A percentile compares a stretch with the other conserved stretches of the same genome.
phyloP scores from a whole-genome alignment of 306 rosid genomes.

The Vigna mungo region DNA sequence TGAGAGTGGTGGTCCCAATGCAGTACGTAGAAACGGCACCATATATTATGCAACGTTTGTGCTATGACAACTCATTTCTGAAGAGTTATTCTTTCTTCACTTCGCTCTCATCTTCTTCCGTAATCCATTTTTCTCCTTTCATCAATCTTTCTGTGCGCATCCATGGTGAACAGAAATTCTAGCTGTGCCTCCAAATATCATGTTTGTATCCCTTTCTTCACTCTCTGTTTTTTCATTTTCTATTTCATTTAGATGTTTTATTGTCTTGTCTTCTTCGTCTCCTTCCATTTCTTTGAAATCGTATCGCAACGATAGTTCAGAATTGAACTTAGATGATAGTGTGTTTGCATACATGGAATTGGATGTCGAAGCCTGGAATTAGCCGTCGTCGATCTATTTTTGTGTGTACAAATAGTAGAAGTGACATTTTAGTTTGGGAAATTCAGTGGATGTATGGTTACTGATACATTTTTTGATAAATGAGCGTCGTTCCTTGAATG shows the following conservation, averaged over 20 bases:
- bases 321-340: neutral
- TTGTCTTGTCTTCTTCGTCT: neutral
- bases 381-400: neutral
- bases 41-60: slow-evolving; percentile 13
- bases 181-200: slow-evolving; percentile 46
- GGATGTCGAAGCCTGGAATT: neutral
- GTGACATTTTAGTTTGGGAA: neutral
- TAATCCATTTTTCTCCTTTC: neutral
- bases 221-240: neutral
- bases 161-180: slow-evolving; percentile 53
- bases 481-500: neutral
- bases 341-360: slow-evolving; percentile 14
- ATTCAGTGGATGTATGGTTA: neutral
- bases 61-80: slow-evolving; percentile 9
- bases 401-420: neutral
- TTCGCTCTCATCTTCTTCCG: neutral
- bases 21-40: neutral
- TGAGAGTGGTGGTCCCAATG: neutral
- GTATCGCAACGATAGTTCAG: neutral
- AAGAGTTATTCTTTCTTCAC: neutral
- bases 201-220: slow-evolving; percentile 49
- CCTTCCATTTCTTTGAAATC: neutral
- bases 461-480: neutral
- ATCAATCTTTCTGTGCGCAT: slow-evolving; percentile 19
- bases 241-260: neutral